These are phyloP conservation scores for Clonostachys byssicola DNA, from an alignment of 2,329 filamentous ascomycete genomes.

Conservation along the genomic window DNA sequence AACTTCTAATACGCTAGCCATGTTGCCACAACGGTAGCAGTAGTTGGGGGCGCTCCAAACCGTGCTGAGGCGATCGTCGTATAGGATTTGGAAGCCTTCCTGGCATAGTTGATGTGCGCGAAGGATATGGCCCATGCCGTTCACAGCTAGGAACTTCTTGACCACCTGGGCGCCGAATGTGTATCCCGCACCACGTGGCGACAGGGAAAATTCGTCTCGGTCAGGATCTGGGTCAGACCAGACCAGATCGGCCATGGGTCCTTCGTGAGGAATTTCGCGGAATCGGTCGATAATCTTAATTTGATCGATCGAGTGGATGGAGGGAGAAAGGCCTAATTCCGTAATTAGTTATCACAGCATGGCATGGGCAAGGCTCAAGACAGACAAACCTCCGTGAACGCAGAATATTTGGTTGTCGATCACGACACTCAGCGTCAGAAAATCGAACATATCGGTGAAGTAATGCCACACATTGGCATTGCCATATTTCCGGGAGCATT, in stretches of 20 bases:
- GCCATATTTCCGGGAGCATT: conserved; percentile 96
- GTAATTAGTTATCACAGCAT: not conserved
- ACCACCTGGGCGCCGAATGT: conserved; percentile 98
- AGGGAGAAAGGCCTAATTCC: conserved; percentile 66
- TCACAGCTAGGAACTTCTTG: conserved; percentile 96
- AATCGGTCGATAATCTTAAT: conserved; percentile 99
- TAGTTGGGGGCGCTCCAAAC: conserved; percentile 98
- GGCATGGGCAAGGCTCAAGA: not conserved
- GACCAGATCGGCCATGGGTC: conserved; percentile 98
- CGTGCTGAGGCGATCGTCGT: conserved; percentile 89
- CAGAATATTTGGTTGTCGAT: conserved; percentile 99
- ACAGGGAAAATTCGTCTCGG: conserved; percentile 92
- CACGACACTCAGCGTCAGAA: conserved; percentile 91
- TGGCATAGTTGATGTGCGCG: conserved; percentile 98
- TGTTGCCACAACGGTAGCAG: conserved; percentile 92
- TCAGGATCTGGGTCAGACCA: conserved; percentile 99
- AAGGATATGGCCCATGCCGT: conserved; percentile 95
- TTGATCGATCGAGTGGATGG: conserved; percentile 97
- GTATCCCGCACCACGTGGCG: conserved; percentile 89
- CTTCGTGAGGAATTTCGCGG: conserved; percentile 96
- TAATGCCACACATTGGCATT: conserved; percentile 99
- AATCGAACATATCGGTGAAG: conserved; percentile 99
- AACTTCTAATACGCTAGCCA: conserved; percentile 95
- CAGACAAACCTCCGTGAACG: conserved; percentile 74
- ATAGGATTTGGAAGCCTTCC: conserved; percentile 95